Evolutionary conservation across 495 filamentous ascomycete genomes (phyloP), one percentile per base, ranked within the genome.

Genomic region (Cladorrhinum samala): DNA sequence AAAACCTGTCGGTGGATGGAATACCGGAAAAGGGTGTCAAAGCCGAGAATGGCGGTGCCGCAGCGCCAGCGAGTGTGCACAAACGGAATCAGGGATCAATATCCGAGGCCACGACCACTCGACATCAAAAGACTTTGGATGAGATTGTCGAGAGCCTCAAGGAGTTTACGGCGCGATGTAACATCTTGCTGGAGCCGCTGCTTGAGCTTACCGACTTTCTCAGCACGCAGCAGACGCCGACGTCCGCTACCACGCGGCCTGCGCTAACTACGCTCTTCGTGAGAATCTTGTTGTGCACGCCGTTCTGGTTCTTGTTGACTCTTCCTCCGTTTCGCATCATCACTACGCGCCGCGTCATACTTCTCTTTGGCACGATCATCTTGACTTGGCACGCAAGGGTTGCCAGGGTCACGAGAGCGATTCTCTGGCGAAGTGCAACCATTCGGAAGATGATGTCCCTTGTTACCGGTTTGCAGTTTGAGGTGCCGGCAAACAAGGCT

Each of bases 111-210:
- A 81, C 72, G 45, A 76, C 75, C 45, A 85, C 81, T 39, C 83
- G 82, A 16, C 88, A 93, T 59, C 78, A 82, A 58, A 82, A 82
- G 69, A 96, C 91, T 38, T 73, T 99, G 37, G 93, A 99, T 60
- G 93, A 97, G 72, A 97, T 99, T 54, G 86, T 99, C 45, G 91
- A 96, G 57, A 91, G 87, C 0, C 72, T 99, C 55, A 86, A 86
- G 64, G 80, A 84, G 20, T 91, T 99, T 62, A 97, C 90, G 2
- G 84, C 83, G 3, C 77, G 93, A 41, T 95, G 94, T 70, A 95
- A 95, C 68, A 84, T 96, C 33, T 75, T 99, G 9, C 78, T 96
- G 17, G 91, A 95, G 56, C 93, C 93, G 3, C 77, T 95, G 37
- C 75, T 94, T 24, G 81, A 86, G 55, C 73, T 98, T 55, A 96